phyloP scores from a whole-genome alignment of 2,329 filamentous ascomycete genomes.

The Aspergillus udagawae region DNA sequence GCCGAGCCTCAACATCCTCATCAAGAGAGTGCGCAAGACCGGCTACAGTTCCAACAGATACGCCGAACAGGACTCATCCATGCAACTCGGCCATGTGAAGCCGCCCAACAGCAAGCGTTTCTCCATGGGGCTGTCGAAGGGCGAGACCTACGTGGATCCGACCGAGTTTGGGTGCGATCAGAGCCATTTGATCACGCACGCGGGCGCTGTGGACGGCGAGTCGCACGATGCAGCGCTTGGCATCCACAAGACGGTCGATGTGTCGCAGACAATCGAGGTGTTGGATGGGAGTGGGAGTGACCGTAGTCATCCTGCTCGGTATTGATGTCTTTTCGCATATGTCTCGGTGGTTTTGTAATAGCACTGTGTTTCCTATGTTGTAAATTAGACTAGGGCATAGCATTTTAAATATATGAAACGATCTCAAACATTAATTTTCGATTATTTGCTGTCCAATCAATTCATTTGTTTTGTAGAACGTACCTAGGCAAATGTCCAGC shows the following conservation, averaged over 20 bases:
- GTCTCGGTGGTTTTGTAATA: no score
- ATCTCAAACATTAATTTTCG: background rate
- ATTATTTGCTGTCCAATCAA: background rate
- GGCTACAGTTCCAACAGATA: slow-evolving; percentile 27
- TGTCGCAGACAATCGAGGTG: slow-evolving; percentile 21
- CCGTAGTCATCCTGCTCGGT: background rate
- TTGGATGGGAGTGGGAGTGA: slow-evolving; percentile 2
- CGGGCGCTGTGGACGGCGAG: slow-evolving; percentile 18
- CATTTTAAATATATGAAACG: no score
- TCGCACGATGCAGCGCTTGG: slow-evolving; percentile 1
- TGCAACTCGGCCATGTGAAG: slow-evolving; percentile 27
- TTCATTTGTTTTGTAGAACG: background rate
- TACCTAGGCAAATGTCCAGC: background rate
- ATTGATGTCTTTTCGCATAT: background rate
- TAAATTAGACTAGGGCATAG: no score
- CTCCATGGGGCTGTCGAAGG: slow-evolving; percentile 14
- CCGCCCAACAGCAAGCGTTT: slow-evolving; percentile 6
- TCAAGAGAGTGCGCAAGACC: slow-evolving; percentile 21
- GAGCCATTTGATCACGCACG: slow-evolving; percentile 29
- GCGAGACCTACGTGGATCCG: slow-evolving; percentile 12
- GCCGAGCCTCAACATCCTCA: slow-evolving; percentile 29
- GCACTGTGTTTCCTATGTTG: no score
- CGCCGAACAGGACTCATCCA: slow-evolving; percentile 22
- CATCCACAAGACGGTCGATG: slow-evolving; percentile 21
- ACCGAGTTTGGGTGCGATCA: slow-evolving; percentile 25